Base-by-base conservation (phyloP, 345 rosid species). In the Dimocarpus longan region DNA sequence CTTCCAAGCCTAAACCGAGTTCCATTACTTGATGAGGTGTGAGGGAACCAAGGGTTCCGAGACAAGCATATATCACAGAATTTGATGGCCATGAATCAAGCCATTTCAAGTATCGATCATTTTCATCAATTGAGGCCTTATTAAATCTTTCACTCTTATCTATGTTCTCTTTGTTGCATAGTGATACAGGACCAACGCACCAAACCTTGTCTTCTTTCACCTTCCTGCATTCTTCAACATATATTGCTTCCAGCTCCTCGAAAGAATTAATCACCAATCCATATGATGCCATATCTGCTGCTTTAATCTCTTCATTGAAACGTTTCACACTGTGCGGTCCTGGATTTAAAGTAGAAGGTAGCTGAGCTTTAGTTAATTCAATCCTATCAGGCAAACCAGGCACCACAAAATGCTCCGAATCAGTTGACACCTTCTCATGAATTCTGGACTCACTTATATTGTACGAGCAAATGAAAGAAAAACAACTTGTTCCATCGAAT, bases 121-220 rank as follows among this genome's bases (percentile, higher is more conserved):
- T 22, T 43, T 64, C 78, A 43, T 44, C 42, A 7, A 46, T 8
- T 19, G 44, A 42, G 12, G 70, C 10, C n/a, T 64, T 42, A 56
- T 42, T 67, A 19, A 74, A 56, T 43, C 80, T 57, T 18, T 67
- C 40, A 42, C 44, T 24, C 74, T 69, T 68, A 19, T 69, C 75
- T 3, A 68, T 21, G 24, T 15, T 26, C 22, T 68, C 66, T 16
- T 69, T 56, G 74, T 77, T 68, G 60, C 50, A 57, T 22, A 57
- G 63, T 1, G 74, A 77, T 18, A 77, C 75, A 1, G 80, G 80
- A 15, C 80, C 80, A 16, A 77, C 46, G 15, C 74, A 77, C 80
- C 80, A 77, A 13, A 69, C 56, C 22, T 69, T 60, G 2, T 46
- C 75, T 22, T 56, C 56, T 32, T 9, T 57, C 8, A 24, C 12